These are phyloP conservation scores for Brassica hybrid DNA, from an alignment of 441 rosid species.

Conservation along the genomic window DNA sequence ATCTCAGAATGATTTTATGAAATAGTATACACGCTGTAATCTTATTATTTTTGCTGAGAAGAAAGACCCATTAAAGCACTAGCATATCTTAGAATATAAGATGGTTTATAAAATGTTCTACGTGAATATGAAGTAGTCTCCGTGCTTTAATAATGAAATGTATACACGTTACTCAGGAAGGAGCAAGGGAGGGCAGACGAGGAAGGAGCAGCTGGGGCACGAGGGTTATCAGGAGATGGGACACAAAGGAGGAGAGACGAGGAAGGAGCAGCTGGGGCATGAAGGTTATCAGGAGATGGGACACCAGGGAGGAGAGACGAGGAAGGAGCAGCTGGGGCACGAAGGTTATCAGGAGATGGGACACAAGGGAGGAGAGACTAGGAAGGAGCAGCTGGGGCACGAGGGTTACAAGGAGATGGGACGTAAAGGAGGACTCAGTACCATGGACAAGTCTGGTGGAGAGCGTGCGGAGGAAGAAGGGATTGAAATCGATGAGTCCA, in stretches of 20 bases:
- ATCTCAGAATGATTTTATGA: too few relatives aligned
- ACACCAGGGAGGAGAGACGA: slow-evolving; percentile 48
- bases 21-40: too few relatives aligned
- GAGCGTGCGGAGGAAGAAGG: slow-evolving; percentile 51
- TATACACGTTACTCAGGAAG: slow-evolving; percentile 38
- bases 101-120: too few relatives aligned
- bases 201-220: slow-evolving; percentile 45
- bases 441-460: slow-evolving; percentile 50
- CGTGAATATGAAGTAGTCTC: background rate
- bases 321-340: slow-evolving; percentile 44
- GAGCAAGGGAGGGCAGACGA: slow-evolving; percentile 53
- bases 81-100: too few relatives aligned
- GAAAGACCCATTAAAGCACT: too few relatives aligned
- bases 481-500: slow-evolving; percentile 52
- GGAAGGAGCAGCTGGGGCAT: slow-evolving; percentile 45
- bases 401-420: slow-evolving; percentile 59
- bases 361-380: slow-evolving; percentile 43
- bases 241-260: slow-evolving; percentile 44
- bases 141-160: background rate
- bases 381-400: slow-evolving; percentile 45
- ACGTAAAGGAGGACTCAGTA: slow-evolving; percentile 52
- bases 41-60: too few relatives aligned
- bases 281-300: slow-evolving; percentile 57
- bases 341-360: slow-evolving; percentile 45
- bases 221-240: slow-evolving; percentile 45